Conservation (phyloP, 345 rosid genomes). For the Acer yangbiense region DNA sequence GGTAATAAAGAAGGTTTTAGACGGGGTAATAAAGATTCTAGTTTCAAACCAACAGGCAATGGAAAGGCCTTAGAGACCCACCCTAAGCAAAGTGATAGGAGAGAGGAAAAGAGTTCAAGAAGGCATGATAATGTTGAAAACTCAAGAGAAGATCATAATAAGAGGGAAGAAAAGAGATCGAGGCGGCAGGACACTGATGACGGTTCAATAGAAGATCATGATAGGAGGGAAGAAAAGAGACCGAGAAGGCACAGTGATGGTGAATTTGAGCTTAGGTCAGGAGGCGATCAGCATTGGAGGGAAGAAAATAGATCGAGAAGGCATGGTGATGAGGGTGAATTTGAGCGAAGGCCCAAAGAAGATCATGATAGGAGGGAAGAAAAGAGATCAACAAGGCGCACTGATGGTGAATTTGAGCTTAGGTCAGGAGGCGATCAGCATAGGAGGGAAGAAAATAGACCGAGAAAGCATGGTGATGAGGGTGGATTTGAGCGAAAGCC, state of each 20-base stretch:
- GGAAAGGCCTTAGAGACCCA: too few relatives aligned
- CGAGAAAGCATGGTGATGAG: constrained; percentile 32
- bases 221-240: constrained; percentile 41
- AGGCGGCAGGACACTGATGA: constrained; percentile 19
- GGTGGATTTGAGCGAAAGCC: constrained; percentile 28
- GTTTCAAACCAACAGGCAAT: too few relatives aligned
- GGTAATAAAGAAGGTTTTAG: too few relatives aligned
- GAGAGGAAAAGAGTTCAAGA: constrained; percentile 13
- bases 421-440: constrained; percentile 33
- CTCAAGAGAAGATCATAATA: constrained; percentile 40
- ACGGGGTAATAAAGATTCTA: too few relatives aligned
- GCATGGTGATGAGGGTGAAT: constrained; percentile 22
- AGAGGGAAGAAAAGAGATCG: constrained; percentile 36
- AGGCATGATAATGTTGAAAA: neutral
- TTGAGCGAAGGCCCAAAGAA: constrained; percentile 26
- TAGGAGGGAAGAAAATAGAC: constrained; percentile 37
- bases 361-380: constrained; percentile 31
- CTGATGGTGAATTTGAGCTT: constrained; percentile 16
- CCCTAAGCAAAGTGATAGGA: too few relatives aligned
- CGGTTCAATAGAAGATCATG: constrained; percentile 18
- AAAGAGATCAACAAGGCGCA: constrained; percentile 36
- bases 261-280: constrained; percentile 25
- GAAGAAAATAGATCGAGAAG: constrained; percentile 40
- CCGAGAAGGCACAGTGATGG: constrained; percentile 22
- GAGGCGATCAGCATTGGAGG: constrained; percentile 37